These are phyloP conservation scores for Rhynchospora breviuscula DNA, from an alignment of 176 grass and related monocot species.

Conservation along the genomic window DNA sequence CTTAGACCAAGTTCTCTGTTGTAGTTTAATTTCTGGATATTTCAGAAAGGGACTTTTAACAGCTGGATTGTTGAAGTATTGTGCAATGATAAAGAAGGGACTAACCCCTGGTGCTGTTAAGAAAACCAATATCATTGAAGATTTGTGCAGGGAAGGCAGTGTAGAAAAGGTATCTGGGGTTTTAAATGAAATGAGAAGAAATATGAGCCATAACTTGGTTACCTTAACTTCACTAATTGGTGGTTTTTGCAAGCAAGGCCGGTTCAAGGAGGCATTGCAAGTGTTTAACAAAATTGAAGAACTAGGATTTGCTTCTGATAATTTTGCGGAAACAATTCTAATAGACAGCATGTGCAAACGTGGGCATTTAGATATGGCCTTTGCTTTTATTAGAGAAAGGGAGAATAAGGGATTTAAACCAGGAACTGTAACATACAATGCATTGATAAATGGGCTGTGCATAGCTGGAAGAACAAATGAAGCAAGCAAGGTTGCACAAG, in stretches of 20 bases:
- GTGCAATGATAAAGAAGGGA: conserved; percentile 47
- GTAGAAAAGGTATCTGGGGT: conserved; percentile 78
- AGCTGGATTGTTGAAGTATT: conserved; percentile 50
- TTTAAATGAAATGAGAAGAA: conserved; percentile 33
- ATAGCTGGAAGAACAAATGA: conserved; percentile 54
- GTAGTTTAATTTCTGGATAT: conserved; percentile 51
- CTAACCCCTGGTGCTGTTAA: conserved; percentile 47
- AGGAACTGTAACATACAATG: conserved; percentile 47
- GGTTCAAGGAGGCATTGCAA: conserved; percentile 53
- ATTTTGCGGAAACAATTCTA: conserved; percentile 63
- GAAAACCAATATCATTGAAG: conserved; percentile 65
- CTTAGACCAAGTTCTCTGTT: conserved; percentile 47
- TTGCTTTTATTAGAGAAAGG: conserved; percentile 55
- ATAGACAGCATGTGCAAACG: conserved; percentile 54
- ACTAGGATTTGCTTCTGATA: conserved; percentile 41
- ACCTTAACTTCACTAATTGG: conserved; percentile 65
- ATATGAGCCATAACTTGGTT: conserved; percentile 50
- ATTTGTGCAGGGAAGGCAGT: conserved; percentile 59
- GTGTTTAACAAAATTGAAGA: conserved; percentile 53
- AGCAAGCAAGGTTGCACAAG: conserved; percentile 54
- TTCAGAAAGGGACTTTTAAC: conserved; percentile 42
- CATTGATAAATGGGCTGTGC: conserved; percentile 70
- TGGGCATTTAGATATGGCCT: conserved; percentile 44
- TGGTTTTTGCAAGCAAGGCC: conserved; percentile 75
- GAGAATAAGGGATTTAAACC: conserved; percentile 46